phyloP scores from a whole-genome alignment of 2,329 filamentous ascomycete genomes.

The Colletotrichum tofieldiae region DNA sequence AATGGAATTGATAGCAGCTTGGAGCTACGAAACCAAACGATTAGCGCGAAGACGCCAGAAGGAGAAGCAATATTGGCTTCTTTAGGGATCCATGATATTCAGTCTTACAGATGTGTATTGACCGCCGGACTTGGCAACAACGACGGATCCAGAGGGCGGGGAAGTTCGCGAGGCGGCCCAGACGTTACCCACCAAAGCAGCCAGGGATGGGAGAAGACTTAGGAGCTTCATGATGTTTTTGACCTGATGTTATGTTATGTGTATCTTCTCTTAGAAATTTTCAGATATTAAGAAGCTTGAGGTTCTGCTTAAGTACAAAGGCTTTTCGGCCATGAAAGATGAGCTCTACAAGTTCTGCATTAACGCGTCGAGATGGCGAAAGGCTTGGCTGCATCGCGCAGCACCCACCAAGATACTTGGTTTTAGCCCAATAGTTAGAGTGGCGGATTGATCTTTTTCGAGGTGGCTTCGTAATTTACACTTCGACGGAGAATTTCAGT shows the following conservation, averaged over 20 bases:
- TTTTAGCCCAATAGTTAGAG: not conserved
- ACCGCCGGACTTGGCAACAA: conserved; percentile 60
- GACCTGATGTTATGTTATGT: not conserved
- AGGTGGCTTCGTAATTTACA: conserved; percentile 6
- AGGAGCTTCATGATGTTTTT: conserved; percentile 25
- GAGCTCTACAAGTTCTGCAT: too few relatives aligned
- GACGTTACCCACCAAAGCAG: not conserved
- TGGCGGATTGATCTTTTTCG: not conserved
- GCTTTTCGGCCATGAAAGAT: not conserved
- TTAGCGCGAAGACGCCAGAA: not conserved
- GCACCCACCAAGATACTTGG: not conserved
- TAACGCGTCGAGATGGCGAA: not conserved
- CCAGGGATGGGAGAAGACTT: conserved; percentile 16
- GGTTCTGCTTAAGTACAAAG: conserved; percentile 2
- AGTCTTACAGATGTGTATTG: conserved; percentile 33
- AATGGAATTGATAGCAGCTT: conserved; percentile 72
- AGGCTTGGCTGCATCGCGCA: conserved; percentile 29
- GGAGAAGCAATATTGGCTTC: not conserved
- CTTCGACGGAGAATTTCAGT: conserved; percentile 12
- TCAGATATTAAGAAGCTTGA: not conserved
- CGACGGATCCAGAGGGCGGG: conserved; percentile 65
- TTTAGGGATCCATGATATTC: rapidly evolving
- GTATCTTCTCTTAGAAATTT: not conserved
- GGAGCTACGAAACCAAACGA: conserved; percentile 52
- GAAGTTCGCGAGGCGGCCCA: conserved; percentile 54